phyloP scores from a whole-genome alignment of 768 basidiomycete genomes.

The Phylloporus rhodoxanthus region DNA sequence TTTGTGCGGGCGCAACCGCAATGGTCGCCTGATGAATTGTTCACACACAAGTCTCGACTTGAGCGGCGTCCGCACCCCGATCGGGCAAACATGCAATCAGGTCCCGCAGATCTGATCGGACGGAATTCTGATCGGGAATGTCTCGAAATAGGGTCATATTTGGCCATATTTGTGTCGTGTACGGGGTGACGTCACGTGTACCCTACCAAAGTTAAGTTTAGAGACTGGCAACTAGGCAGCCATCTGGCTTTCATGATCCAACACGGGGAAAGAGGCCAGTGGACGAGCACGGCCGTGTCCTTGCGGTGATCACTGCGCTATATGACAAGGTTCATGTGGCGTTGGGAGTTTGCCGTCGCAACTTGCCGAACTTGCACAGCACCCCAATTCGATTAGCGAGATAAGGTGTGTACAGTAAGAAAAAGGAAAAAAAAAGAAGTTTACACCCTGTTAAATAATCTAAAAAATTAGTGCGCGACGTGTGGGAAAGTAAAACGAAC shows the following conservation, averaged over 20 bases:
- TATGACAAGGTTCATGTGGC: constrained; percentile 28
- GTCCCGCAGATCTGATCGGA: constrained; percentile 26
- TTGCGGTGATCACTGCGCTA: constrained; percentile 17
- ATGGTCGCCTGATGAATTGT: constrained; percentile 8
- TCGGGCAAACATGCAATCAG: constrained; percentile 16
- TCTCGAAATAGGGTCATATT: constrained; percentile 12
- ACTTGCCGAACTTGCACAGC: constrained; percentile 15
- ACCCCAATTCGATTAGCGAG: constrained; percentile 5
- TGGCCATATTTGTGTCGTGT: constrained; percentile 13
- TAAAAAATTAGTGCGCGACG: no score
- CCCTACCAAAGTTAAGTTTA: constrained; percentile 25
- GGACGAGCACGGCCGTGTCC: constrained; percentile 4
- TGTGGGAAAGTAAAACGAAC: no score
- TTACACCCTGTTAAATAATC: neutral
- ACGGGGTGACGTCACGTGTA: constrained; percentile 21
- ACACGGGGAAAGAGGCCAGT: constrained; percentile 6
- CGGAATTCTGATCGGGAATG: constrained; percentile 34
- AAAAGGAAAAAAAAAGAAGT: constrained; percentile 7
- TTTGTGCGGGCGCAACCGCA: constrained; percentile 17
- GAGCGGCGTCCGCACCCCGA: constrained; percentile 19
- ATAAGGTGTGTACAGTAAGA: constrained; percentile 7
- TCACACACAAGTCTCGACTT: constrained; percentile 9
- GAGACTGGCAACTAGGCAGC: constrained; percentile 4
- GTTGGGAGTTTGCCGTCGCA: constrained; percentile 18
- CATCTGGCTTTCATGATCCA: constrained; percentile 14